phyloP scores from a whole-genome alignment of 805 yeast species.

The Saccharomycopsis oosterbeekiorum region DNA sequence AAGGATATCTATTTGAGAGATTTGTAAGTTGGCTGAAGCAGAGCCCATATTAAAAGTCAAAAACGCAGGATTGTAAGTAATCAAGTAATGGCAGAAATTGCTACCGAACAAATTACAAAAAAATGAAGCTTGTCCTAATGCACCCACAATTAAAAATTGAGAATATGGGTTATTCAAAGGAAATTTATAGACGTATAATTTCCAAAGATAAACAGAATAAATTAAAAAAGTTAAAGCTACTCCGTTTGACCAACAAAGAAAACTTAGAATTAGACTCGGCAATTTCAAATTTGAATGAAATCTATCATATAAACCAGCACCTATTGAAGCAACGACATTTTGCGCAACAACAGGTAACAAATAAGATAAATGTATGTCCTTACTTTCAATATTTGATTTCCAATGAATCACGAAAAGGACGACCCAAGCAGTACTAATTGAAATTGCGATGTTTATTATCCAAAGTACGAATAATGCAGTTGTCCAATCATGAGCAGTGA shows the following conservation, averaged over 20 bases:
- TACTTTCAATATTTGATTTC: constrained; percentile 27
- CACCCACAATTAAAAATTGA: constrained; percentile 73
- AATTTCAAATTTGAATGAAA: constrained; percentile 39
- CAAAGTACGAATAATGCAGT: constrained; percentile 52
- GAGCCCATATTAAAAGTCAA: constrained; percentile 3
- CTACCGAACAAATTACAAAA: constrained; percentile 49
- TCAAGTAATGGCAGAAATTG: constrained; percentile 26
- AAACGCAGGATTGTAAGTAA: constrained; percentile 18
- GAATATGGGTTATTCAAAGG: constrained; percentile 49
- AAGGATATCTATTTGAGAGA: constrained; percentile 19
- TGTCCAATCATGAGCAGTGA: constrained; percentile 31
- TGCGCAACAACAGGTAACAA: constrained; percentile 72
- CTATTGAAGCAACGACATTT: constrained; percentile 68
- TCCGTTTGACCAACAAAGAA: constrained; percentile 63
- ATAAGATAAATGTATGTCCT: constrained; percentile 44
- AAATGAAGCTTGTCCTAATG: constrained; percentile 77
- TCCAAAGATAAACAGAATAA: constrained; percentile 49
- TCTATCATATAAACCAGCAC: constrained; percentile 40
- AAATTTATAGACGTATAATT: constrained; percentile 45
- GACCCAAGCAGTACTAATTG: constrained; percentile 53
- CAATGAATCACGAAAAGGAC: constrained; percentile 41
- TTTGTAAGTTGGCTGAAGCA: constrained; percentile 17
- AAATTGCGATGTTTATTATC: constrained; percentile 55
- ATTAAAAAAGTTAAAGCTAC: constrained; percentile 47
- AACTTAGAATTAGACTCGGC: constrained; percentile 43